Base-by-base conservation (phyloP, 352 stramenopile species). In the Thraustochytrium sp. region DNA sequence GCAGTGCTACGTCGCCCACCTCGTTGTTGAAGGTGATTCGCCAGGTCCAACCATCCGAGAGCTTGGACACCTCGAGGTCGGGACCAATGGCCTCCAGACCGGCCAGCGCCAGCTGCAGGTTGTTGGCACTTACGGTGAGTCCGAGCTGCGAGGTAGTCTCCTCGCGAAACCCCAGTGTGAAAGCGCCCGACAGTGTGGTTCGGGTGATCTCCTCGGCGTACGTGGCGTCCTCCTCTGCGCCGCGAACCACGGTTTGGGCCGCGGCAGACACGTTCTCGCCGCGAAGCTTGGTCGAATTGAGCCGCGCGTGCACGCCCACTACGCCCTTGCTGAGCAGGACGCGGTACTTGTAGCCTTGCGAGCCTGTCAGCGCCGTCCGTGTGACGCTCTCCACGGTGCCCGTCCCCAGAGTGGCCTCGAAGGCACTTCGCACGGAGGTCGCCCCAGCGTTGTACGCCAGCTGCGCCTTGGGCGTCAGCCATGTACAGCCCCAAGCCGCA, bases 401-500 rank as follows among this genome's bases (percentile, higher is more conserved):
- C 13, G 26, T 23, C 4, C 68, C 68, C 9, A 80, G 53, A 76
- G 53, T 44, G 18, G 9, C 53, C 51, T 80, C 68, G 34, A 80
- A 80, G 31, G 53, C 68, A 38, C 2, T 29, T 72, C 42, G 37
- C n/a, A 80, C 13, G 8, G 42, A 11, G 8, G 34, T 34, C 26
- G 42, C 49, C 16, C 37, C 23, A 18, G 68, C 68, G 18, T 68
- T 31, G 49, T 80, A 64, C 46, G 46, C 4, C 5, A 80, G 53
- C 4, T 34, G 16, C 34, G 34, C n/a, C 4, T 34, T 44, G 2
- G 68, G 68, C 0, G 38, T 9, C 21, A 18, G 8, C 68, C 68
- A 80, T 13, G 48, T 48, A 31, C 68, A 80, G 51, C 68, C 68
- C 68, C 68, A 80, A 8, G 38, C 68, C 5, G 68, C 23, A 8